Percentiles rank a stretch among this genome's conserved stretches.
phyloP scores from a whole-genome alignment of 2,329 filamentous ascomycete genomes.

The Colletotrichum sp. region DNA sequence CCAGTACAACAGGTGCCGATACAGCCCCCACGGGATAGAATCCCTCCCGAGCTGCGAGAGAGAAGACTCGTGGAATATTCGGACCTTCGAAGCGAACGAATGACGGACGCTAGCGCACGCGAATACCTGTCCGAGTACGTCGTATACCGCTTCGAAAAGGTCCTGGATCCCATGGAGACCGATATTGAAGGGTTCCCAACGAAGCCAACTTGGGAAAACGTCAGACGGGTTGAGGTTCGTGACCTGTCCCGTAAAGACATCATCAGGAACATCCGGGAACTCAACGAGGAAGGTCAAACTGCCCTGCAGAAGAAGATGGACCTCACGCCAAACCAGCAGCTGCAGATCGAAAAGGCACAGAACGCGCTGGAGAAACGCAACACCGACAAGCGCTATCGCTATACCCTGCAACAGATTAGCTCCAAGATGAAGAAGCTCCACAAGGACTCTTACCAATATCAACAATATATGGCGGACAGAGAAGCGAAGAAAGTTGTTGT shows the following conservation, averaged over 20 bases:
- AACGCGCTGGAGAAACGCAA: conserved; percentile 38
- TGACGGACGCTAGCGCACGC: conserved; percentile 42
- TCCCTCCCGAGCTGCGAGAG: conserved; percentile 20
- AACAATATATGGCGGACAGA: neutral
- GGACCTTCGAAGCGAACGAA: conserved; percentile 41
- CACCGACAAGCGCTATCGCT: conserved; percentile 41
- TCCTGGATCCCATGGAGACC: conserved; percentile 31
- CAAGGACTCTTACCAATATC: conserved; percentile 16
- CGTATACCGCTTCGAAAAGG: conserved; percentile 48
- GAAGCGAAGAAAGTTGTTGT: conserved; percentile 4
- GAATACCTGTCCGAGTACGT: conserved; percentile 43
- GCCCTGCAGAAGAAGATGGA: conserved; percentile 42
- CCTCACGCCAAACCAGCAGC: conserved; percentile 39
- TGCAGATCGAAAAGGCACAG: conserved; percentile 46
- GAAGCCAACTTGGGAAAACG: conserved; percentile 45
- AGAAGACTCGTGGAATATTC: conserved; percentile 27
- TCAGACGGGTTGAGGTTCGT: conserved; percentile 34
- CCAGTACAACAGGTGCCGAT: neutral
- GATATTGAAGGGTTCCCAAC: conserved; percentile 39
- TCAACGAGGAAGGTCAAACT: conserved; percentile 36
- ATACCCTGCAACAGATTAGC: conserved; percentile 50
- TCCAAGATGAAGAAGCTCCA: conserved; percentile 35
- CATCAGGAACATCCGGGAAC: conserved; percentile 36
- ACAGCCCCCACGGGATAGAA: neutral
- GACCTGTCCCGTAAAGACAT: conserved; percentile 43